Percentiles rank a stretch among this genome's conserved stretches.
Conservation (phyloP, 306 rosid genomes). For the Glycine soja region DNA sequence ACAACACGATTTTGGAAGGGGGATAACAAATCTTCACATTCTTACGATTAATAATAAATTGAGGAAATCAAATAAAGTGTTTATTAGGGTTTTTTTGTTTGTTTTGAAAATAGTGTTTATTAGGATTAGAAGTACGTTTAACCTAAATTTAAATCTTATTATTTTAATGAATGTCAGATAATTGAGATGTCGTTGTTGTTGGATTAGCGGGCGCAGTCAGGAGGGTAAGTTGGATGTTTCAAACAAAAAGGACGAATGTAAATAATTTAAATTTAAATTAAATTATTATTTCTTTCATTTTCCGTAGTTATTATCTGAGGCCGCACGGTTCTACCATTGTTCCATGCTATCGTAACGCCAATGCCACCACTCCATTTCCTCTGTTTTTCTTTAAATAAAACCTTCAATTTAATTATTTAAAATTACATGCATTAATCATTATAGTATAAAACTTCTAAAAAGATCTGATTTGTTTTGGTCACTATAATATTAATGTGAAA, state of each 20-base stretch:
- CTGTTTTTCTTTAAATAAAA: too few species aligned
- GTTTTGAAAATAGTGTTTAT: too few species aligned
- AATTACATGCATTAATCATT: neutral
- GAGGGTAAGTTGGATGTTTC: slow-evolving; percentile 45
- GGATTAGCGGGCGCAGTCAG: slow-evolving; percentile 42
- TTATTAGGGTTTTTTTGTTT: too few species aligned
- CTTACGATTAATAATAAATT: too few species aligned
- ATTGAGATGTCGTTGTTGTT: slow-evolving; percentile 43
- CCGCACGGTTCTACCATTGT: slow-evolving; percentile 12
- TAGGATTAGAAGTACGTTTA: neutral
- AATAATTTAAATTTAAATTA: neutral
- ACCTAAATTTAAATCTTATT: slow-evolving; percentile 9
- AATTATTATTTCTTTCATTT: slow-evolving; percentile 28
- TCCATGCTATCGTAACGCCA: neutral
- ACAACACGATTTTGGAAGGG: neutral
- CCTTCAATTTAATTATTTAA: too few species aligned
- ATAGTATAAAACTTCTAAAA: too few species aligned
- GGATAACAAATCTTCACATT: neutral
- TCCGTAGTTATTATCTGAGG: neutral
- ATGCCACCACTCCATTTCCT: neutral
- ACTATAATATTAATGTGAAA: too few species aligned
- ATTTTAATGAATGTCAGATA: slow-evolving; percentile 7
- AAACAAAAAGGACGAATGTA: neutral
- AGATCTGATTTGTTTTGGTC: too few species aligned
- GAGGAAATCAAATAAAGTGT: too few species aligned